Base-by-base conservation (phyloP, 805 yeast species). In the Suhomyces kilbournensis region DNA sequence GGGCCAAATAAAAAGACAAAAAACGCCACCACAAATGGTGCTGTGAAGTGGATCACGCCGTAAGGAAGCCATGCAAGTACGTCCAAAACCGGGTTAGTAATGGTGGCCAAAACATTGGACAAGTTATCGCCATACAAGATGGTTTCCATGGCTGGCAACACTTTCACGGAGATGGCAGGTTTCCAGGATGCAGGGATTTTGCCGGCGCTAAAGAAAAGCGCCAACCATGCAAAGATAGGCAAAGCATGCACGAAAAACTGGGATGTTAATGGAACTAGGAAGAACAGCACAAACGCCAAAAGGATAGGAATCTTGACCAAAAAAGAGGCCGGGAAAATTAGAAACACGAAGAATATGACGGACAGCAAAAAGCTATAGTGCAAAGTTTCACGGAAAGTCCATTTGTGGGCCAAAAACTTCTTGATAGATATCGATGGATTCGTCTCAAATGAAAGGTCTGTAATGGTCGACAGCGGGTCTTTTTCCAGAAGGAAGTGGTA, bases 61-160 rank as follows among this genome's bases (percentile, higher is more conserved):
- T 93, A 93, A 1, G 99, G 98, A 39, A 93, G 70, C 97, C 97
- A 92, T 3, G 97, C 97, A 47, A 90, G 60, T n/a, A 92, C 75
- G 65, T 92, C 98, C 51, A 89, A 72, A 6, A 83, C 60, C 2
- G 86, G 67, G 55, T 77, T 81, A 15, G 87, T 84, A 14, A 84
- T 76, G 5, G 92, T 81, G 1, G 97, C 94, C 61, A 91, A 77
- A 22, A 92, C 84, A 60, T 87, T 88, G 49, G 92, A 84, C 61
- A 93, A 76, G 69, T 93, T 88, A 62, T 92, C 97, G 48, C 97
- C 97, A 64, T 90, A 92, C 53, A 93, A 73, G 51, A 92, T 87
- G 40, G 97, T 90, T 68, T 92, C 98, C 72, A 91, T 77, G 2
- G 96, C 94, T 0, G 98, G 97, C 47, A 92, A 78, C 20, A 89